These are phyloP conservation scores for Cryphonectria nitschkei DNA, from an alignment of 2,329 filamentous ascomycete genomes.

Conservation along the genomic window DNA sequence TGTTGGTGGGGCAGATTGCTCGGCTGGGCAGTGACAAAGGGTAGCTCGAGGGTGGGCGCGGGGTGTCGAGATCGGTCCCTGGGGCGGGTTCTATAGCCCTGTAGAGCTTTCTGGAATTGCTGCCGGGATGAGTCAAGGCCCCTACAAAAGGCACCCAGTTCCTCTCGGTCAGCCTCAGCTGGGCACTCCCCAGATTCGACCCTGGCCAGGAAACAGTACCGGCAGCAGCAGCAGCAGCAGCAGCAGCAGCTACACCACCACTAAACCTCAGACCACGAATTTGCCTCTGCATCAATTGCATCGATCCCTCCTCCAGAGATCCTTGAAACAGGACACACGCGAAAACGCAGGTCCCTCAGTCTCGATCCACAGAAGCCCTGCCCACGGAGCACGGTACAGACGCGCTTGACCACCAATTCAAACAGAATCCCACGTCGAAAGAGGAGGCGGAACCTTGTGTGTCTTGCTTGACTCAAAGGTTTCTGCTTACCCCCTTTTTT, in stretches of 20 bases:
- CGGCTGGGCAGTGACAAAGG: conserved; percentile 8
- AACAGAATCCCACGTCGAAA: neutral
- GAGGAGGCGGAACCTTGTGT: conserved; percentile 15
- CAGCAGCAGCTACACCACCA: conserved; percentile 1
- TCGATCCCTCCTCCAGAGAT: conserved; percentile 9
- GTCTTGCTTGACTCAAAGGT: neutral
- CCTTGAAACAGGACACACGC: neutral
- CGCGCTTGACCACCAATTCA: neutral
- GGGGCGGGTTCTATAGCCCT: conserved; percentile 17
- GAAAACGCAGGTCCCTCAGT: neutral
- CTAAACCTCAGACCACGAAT: conserved; percentile 3
- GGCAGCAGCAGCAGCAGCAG: neutral
- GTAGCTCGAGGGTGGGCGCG: conserved; percentile 16
- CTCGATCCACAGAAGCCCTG: neutral
- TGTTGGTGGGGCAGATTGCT: conserved; percentile 2
- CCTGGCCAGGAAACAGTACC: neutral
- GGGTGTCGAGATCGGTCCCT: conserved; percentile 16
- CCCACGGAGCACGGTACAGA: neutral
- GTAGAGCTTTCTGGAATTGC: conserved; percentile 30
- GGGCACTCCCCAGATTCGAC: conserved; percentile 1
- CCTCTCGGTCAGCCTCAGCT: conserved; percentile 16
- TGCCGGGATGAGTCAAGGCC: conserved; percentile 23
- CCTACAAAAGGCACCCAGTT: conserved; percentile 25
- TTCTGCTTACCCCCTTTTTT: conserved; percentile 4
- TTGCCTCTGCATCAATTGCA: conserved; percentile 19